phyloP scores from a whole-genome alignment of 768 basidiomycete species.

The Suillus tomentosus region DNA sequence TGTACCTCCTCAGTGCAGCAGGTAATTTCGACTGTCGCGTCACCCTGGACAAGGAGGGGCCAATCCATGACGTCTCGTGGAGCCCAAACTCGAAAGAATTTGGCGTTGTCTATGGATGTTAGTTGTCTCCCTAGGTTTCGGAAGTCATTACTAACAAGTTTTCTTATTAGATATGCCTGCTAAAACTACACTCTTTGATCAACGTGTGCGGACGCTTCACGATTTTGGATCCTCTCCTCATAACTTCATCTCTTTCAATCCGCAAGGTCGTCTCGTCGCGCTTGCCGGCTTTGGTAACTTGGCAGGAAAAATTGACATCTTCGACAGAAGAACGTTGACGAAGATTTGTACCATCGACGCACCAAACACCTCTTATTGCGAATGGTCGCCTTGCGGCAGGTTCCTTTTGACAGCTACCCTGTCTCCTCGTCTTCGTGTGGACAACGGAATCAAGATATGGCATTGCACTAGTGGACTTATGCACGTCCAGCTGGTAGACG shows the following conservation, averaged over 20 bases:
- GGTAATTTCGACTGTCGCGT: conserved; percentile 95
- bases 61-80: conserved; percentile 96
- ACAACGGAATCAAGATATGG: conserved; percentile 97
- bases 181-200: conserved; percentile 89
- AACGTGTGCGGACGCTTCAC: conserved; percentile 82
- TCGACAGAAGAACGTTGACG: conserved; percentile 82
- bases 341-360: conserved; percentile 84
- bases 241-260: conserved; percentile 95
- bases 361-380: conserved; percentile 90
- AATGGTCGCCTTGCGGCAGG: conserved; percentile 93
- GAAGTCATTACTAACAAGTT: conserved; percentile 7
- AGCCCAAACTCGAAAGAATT: conserved; percentile 97
- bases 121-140: conserved; percentile 35
- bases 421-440: conserved; percentile 93
- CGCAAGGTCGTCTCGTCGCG: conserved; percentile 84
- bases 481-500: conserved; percentile 80
- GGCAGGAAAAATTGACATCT: conserved; percentile 90
- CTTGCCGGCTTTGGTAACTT: conserved; percentile 97
- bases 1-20: conserved; percentile 70
- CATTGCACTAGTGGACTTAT: conserved; percentile 88
- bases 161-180: conserved; percentile 87
- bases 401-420: conserved; percentile 94
- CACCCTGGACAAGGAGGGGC: conserved; percentile 90
- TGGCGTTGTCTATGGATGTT: conserved; percentile 94
- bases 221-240: conserved; percentile 89